Base-by-base conservation (phyloP, 768 basidiomycete genomes). In the Cubamyces lactineus region DNA sequence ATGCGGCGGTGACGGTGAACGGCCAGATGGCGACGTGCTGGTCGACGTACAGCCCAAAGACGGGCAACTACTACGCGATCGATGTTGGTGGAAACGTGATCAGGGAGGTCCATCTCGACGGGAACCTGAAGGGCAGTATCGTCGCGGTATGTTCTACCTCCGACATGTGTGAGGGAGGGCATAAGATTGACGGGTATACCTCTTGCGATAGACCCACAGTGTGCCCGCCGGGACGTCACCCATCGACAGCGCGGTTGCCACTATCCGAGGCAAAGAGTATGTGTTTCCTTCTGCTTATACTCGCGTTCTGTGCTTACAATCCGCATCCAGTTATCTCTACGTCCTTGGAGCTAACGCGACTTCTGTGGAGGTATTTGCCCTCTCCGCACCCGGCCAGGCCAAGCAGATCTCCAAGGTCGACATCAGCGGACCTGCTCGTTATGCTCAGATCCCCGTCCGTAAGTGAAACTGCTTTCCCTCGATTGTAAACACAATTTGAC, bases 81-180 rank as follows among this genome's bases (percentile, higher is more conserved):
- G 73, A 73, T 58, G 60, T 69, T 57, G 68, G 58, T 6, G 70
- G 65, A 5, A 57, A 63, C 30, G 63, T 46, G 7, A 67, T 75
- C 50, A 80, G 79, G 0, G 82, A 84, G 70, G 76, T 82, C 42
- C 73, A 76, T 43, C 73, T 84, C 52, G 78, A 80, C 66, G 69
- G 72, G 51, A 79, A 80, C 62, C 73, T 84, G 40, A 75, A 76
- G 53, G 77, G 73, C 5, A 70, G 73, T 16, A 75, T 83, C 38
- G 79, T 82, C 40, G 78, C 76, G 71, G 79, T 77, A 38, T 24
- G 70, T 67, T 2, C 16, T n/a, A 0, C n/a, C 17, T 2, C 21
- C 2, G 9, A 21, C n/a, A 13, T 34, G 9, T 11, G 9, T 8
- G n/a, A 28, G 13, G n/a, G 0, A 6, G 1, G 28, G 16, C 16